Evolutionary conservation across 1,139 yeast genomes (phyloP).

Genomic region (Barnettozyma hawaiiensis): DNA sequence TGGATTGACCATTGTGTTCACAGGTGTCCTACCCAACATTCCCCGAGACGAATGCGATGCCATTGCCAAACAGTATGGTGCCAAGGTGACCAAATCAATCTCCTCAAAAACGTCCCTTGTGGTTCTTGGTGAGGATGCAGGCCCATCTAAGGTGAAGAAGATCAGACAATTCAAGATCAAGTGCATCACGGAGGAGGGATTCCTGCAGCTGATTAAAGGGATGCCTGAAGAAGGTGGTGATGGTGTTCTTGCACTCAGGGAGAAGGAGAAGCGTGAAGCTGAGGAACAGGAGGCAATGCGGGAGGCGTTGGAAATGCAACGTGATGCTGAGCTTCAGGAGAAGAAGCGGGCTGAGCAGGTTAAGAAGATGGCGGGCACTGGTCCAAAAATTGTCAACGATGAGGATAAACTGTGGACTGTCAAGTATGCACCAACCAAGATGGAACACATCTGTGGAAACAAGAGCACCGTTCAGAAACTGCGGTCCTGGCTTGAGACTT

Average conservation of each 20-base stretch:
- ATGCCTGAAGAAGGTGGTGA: constrained; percentile 95
- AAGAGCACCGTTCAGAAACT: constrained; percentile 67
- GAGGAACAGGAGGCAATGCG: constrained; percentile 52
- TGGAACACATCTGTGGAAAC: constrained; percentile 86
- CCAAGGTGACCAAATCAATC: constrained; percentile 84
- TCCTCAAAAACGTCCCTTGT: constrained; percentile 84
- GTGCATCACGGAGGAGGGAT: constrained; percentile 85
- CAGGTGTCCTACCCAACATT: constrained; percentile 79
- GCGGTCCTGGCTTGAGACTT: constrained; percentile 67
- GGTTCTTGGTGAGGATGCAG: constrained; percentile 93
- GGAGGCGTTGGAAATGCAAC: constrained; percentile 45
- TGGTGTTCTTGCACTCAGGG: constrained; percentile 70
- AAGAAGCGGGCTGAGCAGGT: constrained; percentile 24
- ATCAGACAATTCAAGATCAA: constrained; percentile 69
- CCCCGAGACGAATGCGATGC: constrained; percentile 73
- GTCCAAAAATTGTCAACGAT: constrained; percentile 25
- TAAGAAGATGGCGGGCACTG: constrained; percentile 21
- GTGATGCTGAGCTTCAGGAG: constrained; percentile 30
- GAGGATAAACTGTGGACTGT: constrained; percentile 81
- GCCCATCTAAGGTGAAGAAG: constrained; percentile 87
- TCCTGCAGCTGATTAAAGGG: constrained; percentile 58
- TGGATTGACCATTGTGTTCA: constrained; percentile 88
- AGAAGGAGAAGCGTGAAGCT: constrained; percentile 59
- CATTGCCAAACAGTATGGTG: constrained; percentile 83
- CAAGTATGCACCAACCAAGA: constrained; percentile 77